phyloP scores from a whole-genome alignment of 2,329 filamentous ascomycete genomes.

The Exophiala dermatitidis region DNA sequence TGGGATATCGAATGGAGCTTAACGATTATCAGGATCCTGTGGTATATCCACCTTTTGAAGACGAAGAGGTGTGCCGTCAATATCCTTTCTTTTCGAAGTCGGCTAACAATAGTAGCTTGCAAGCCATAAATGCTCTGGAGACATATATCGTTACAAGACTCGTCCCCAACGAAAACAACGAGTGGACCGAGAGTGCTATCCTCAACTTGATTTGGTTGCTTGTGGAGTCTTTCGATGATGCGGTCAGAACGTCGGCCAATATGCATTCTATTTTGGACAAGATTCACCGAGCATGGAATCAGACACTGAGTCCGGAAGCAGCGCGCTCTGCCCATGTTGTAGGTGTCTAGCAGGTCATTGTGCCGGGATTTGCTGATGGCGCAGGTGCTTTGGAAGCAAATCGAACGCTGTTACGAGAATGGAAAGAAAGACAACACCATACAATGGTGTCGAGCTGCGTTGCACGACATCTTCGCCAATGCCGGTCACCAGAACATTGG shows the following conservation, averaged over 20 bases:
- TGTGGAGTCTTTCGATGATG: neutral
- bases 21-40: conserved; percentile 43
- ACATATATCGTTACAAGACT: conserved; percentile 57
- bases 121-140: conserved; percentile 49
- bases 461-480: conserved; percentile 59
- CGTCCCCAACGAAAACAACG: conserved; percentile 41
- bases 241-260: neutral
- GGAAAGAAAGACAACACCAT: conserved; percentile 51
- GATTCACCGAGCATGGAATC: conserved; percentile 42
- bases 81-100: too few relatives aligned
- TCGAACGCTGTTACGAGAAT: conserved; percentile 54
- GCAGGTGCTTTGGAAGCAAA: conserved; percentile 73
- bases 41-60: conserved; percentile 61
- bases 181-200: conserved; percentile 63
- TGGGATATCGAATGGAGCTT: neutral
- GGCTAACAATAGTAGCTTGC: conserved; percentile 15
- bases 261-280: conserved; percentile 41
- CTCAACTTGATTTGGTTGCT: conserved; percentile 62
- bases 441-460: conserved; percentile 64
- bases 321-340: conserved; percentile 46
- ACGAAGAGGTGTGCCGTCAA: conserved; percentile 40
- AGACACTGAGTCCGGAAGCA: conserved; percentile 51
- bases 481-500: conserved; percentile 59
- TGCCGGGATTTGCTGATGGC: conserved; percentile 5
- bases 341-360: conserved; percentile 11